Evolutionary conservation across 2,329 filamentous ascomycete species (phyloP).

Genomic region (Triangularia verruculosa): DNA sequence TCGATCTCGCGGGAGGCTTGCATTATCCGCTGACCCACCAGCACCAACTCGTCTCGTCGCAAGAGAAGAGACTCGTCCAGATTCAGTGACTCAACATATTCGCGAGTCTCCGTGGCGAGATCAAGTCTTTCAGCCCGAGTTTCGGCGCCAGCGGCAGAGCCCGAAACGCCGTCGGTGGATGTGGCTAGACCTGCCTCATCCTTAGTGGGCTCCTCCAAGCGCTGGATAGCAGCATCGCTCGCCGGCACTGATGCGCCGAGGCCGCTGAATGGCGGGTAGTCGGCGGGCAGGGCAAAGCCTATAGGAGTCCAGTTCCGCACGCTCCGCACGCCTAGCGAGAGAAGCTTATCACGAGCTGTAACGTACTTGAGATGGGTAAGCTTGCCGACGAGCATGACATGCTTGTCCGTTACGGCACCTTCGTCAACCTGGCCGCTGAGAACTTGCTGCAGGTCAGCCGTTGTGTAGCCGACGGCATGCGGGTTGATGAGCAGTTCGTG

Average conservation of each 20-base stretch:
- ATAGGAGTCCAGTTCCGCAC: slow-evolving; percentile 30
- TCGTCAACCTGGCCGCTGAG: slow-evolving; percentile 23
- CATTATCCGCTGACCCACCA: slow-evolving; percentile 11
- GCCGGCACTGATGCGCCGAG: slow-evolving; percentile 26
- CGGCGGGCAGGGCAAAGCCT: slow-evolving; percentile 8
- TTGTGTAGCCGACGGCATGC: slow-evolving; percentile 29
- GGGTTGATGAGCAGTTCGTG: slow-evolving; percentile 31
- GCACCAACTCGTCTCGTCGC: slow-evolving; percentile 10
- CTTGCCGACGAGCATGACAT: slow-evolving; percentile 34
- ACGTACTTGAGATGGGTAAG: slow-evolving; percentile 29
- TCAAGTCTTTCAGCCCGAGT: not conserved
- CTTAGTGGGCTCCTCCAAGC: not conserved
- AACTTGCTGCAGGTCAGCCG: slow-evolving; percentile 26
- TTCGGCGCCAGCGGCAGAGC: not conserved
- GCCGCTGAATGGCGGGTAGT: not conserved
- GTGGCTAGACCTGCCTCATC: not conserved
- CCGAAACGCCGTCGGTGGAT: not conserved
- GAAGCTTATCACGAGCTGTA: slow-evolving; percentile 30
- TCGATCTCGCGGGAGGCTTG: slow-evolving; percentile 3
- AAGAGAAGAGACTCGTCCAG: slow-evolving; percentile 9
- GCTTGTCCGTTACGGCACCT: slow-evolving; percentile 26
- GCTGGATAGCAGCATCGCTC: slow-evolving; percentile 21
- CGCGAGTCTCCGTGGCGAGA: not conserved
- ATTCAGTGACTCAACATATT: slow-evolving; percentile 3
- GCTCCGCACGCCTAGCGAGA: slow-evolving; percentile 30